phyloP scores from a whole-genome alignment of 1,139 yeast species.

The Entelexis sorbosivorans region DNA sequence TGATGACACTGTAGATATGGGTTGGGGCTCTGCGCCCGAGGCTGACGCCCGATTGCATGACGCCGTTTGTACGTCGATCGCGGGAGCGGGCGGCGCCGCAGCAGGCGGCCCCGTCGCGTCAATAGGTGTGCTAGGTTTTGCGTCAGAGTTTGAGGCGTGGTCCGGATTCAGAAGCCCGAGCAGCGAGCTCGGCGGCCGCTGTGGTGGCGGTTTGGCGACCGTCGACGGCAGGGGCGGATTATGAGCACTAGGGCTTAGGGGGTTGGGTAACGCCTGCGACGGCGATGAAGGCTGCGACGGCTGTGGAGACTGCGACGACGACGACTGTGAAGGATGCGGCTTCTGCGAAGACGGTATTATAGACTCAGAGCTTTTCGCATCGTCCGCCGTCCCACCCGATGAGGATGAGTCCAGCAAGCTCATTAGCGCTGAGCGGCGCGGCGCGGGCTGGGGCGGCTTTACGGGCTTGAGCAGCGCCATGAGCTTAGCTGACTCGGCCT shows the following conservation, averaged over 20 bases:
- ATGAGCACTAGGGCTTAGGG: neutral
- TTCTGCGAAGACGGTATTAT: too few species aligned
- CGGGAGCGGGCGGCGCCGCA: neutral
- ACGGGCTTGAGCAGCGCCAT: constrained; percentile 19
- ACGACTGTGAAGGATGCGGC: too few species aligned
- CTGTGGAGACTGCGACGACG: neutral
- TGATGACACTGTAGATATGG: neutral
- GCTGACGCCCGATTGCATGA: neutral
- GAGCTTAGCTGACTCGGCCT: constrained; percentile 11
- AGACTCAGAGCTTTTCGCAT: too few species aligned
- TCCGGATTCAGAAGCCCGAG: neutral
- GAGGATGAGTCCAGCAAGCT: neutral
- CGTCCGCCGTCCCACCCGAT: too few species aligned
- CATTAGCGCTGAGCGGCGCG: neutral
- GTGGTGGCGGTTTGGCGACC: neutral
- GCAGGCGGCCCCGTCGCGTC: neutral
- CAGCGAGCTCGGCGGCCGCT: neutral
- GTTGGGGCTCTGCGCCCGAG: neutral
- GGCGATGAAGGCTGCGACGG: neutral
- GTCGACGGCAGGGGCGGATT: neutral
- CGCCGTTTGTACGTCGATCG: neutral
- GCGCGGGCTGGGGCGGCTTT: neutral
- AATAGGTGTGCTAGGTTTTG: neutral
- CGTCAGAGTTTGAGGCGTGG: neutral
- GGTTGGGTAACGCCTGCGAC: neutral